Evolutionary conservation across 345 rosid genomes (phyloP).

Genomic region (Raphanus raphanistrum): DNA sequence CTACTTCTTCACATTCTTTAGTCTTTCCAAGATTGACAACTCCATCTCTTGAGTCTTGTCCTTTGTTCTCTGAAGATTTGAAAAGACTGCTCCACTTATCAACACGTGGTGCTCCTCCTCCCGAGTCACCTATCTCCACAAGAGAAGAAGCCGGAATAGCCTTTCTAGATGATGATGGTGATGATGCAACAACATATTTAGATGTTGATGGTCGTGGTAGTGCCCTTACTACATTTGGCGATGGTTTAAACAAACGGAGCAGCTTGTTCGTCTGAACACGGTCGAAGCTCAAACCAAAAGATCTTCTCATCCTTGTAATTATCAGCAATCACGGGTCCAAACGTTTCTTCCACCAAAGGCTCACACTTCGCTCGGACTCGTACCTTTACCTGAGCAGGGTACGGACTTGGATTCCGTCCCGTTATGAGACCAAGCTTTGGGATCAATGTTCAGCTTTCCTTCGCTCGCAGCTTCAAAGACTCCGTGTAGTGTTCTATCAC

Average conservation of each 20-base stretch:
- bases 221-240: slow-evolving; percentile 13
- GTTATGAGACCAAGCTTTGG: slow-evolving; percentile 55
- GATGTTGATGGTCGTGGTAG: not conserved
- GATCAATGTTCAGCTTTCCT: slow-evolving; percentile 50
- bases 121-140: slow-evolving; percentile 20
- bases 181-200: not conserved
- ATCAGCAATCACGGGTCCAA: slow-evolving; percentile 41
- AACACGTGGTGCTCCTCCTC: slow-evolving; percentile 24
- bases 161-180: slow-evolving; percentile 27
- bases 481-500: slow-evolving; percentile 61
- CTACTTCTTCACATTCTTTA: slow-evolving; percentile 16
- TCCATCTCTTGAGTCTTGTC: slow-evolving; percentile 15
- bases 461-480: slow-evolving; percentile 57
- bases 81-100: slow-evolving; percentile 34
- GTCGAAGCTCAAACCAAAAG: slow-evolving; percentile 66
- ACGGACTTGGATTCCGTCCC: slow-evolving; percentile 46
- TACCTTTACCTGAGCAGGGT: slow-evolving; percentile 61
- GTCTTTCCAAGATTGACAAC: slow-evolving; percentile 6
- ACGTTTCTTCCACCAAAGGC: slow-evolving; percentile 58
- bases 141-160: slow-evolving; percentile 30
- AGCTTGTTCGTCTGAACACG: slow-evolving; percentile 50
- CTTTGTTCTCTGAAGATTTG: slow-evolving; percentile 21
- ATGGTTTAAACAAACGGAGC: slow-evolving; percentile 49
- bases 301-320: slow-evolving; percentile 45
- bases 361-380: slow-evolving; percentile 41